Conservation (phyloP, 345 rosid genomes). For the Eutrema japonicum region DNA sequence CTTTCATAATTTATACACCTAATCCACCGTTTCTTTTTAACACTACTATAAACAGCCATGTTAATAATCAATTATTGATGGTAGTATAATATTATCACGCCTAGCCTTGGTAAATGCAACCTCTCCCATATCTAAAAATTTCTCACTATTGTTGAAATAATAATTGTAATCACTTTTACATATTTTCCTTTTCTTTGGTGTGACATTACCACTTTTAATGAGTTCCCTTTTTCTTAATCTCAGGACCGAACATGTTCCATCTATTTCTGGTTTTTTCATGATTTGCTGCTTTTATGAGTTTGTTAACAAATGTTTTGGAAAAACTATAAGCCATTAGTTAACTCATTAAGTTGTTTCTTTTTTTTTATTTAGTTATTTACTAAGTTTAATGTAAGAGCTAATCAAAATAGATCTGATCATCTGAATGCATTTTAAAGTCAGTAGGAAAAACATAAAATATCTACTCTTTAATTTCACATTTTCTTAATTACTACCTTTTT, state of each 20-base stretch:
- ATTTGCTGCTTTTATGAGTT: slow-evolving; percentile 20
- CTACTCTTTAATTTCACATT: not conserved
- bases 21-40: slow-evolving; percentile 37
- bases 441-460: not conserved
- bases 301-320: not conserved
- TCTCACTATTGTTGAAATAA: slow-evolving; percentile 11
- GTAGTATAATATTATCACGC: slow-evolving; percentile 31
- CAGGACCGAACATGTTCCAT: slow-evolving; percentile 42
- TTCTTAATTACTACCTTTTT: slow-evolving; percentile 11
- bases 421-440: no score
- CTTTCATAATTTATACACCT: slow-evolving; percentile 28
- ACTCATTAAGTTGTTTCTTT: slow-evolving; percentile 1
- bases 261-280: slow-evolving; percentile 9
- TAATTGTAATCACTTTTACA: slow-evolving; percentile 32
- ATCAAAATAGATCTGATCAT: no score
- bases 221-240: slow-evolving; percentile 30
- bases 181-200: slow-evolving; percentile 10
- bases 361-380: not conserved
- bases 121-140: slow-evolving; percentile 15
- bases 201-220: slow-evolving; percentile 40
- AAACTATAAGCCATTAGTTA: not conserved
- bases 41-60: slow-evolving; percentile 20
- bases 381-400: no score
- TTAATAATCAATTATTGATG: slow-evolving; percentile 17
- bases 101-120: slow-evolving; percentile 35